These are phyloP conservation scores for Phytopythium helicoides DNA, from an alignment of 352 stramenopile species.

Conservation along the genomic window DNA sequence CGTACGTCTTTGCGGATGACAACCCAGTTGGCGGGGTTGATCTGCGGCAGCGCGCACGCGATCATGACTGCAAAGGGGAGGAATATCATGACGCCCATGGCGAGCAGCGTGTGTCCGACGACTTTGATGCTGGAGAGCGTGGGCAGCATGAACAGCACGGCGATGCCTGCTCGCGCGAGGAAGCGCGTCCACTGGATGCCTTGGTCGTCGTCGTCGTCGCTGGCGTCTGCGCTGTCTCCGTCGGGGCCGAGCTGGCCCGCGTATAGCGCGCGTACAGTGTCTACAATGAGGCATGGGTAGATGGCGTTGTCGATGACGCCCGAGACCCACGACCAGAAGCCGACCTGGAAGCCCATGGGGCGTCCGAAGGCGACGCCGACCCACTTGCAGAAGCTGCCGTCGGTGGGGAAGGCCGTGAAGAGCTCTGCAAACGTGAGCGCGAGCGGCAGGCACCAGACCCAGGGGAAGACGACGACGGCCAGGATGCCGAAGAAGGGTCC, in stretches of 20 bases:
- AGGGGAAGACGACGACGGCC: slow-evolving; percentile 59
- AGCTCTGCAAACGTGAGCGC: slow-evolving; percentile 71
- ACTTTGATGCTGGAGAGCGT: slow-evolving; percentile 83
- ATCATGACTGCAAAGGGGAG: slow-evolving; percentile 91
- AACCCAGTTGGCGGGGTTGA: slow-evolving; percentile 61
- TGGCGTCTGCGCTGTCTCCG: slow-evolving; percentile 14
- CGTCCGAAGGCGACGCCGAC: slow-evolving; percentile 69
- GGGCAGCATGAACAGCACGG: slow-evolving; percentile 62
- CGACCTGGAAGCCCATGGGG: slow-evolving; percentile 79
- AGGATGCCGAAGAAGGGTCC: slow-evolving; percentile 75
- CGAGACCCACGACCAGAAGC: slow-evolving; percentile 81
- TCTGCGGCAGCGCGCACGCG: slow-evolving; percentile 50
- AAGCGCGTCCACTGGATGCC: slow-evolving; percentile 28
- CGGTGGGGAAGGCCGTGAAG: slow-evolving; percentile 64
- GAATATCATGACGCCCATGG: slow-evolving; percentile 87
- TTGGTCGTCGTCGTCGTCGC: slow-evolving; percentile 11
- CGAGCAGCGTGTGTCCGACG: slow-evolving; percentile 82
- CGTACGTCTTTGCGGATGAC: slow-evolving; percentile 43
- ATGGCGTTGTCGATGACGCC: slow-evolving; percentile 83
- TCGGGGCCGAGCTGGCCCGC: slow-evolving; percentile 9
- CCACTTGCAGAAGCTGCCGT: slow-evolving; percentile 77
- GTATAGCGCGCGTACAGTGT: slow-evolving; percentile 52
- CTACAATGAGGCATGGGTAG: slow-evolving; percentile 76
- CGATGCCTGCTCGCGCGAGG: slow-evolving; percentile 33
- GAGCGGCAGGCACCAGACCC: slow-evolving; percentile 66